A percentile compares a stretch with the other conserved stretches of the same genome.
These are phyloP conservation scores for Fusarium falciforme DNA, from an alignment of 2,329 filamentous ascomycete species.

Conservation along the genomic window DNA sequence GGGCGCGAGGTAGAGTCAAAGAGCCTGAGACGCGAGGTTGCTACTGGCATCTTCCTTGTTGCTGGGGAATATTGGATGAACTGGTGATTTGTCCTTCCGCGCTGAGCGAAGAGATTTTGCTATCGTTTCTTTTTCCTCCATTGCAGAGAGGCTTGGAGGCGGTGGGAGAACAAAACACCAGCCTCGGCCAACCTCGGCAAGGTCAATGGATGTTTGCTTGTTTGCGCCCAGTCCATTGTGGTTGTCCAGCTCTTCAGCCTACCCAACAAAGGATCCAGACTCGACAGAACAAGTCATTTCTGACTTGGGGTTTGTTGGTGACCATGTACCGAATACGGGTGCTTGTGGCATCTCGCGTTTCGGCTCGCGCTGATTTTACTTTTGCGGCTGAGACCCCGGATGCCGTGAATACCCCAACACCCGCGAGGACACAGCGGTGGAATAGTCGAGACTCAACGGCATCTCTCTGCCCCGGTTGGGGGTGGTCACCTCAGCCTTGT, in stretches of 20 bases:
- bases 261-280: not conserved
- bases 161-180: conserved; percentile 17
- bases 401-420: not conserved
- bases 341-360: not conserved
- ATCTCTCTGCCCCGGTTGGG: not conserved
- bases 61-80: not conserved
- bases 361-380: not conserved
- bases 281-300: not conserved
- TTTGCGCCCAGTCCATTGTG: not conserved
- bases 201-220: not conserved
- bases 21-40: not conserved
- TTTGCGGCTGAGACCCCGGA: conserved; percentile 2
- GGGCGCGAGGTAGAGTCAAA: conserved; percentile 12
- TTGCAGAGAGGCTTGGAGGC: not conserved
- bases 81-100: not conserved
- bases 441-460: not conserved
- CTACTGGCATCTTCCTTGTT: not conserved
- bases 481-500: not conserved
- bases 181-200: not conserved
- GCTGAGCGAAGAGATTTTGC: conserved; percentile 1
- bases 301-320: not conserved
- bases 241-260: not conserved
- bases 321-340: not conserved
- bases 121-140: not conserved
- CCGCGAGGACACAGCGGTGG: not conserved